Evolutionary conservation across 345 rosid species (phyloP).

Genomic region (Linum tenue): DNA sequence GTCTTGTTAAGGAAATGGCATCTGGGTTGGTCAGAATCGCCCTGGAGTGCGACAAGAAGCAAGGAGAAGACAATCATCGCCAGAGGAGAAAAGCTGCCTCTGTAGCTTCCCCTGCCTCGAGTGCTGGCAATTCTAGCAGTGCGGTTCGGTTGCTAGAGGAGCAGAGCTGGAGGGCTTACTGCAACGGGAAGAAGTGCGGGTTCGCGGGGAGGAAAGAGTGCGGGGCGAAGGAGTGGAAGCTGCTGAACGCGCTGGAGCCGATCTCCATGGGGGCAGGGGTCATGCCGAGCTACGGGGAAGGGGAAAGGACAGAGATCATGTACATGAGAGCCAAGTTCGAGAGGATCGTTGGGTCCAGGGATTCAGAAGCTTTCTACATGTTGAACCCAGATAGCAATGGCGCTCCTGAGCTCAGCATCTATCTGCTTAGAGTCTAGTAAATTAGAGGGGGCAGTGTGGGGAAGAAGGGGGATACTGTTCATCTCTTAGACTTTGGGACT

Average conservation of each 20-base stretch:
- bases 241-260: conserved; percentile 80
- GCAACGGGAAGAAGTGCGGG: conserved; percentile 89
- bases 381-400: conserved; percentile 99
- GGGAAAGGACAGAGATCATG: conserved; percentile 31
- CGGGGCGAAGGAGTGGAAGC: conserved; percentile 58
- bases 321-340: conserved; percentile 95
- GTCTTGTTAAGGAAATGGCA: conserved; percentile 86
- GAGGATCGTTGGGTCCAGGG: conserved; percentile 90
- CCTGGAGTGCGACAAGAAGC: conserved; percentile 69
- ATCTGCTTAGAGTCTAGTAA: conserved; percentile 64
- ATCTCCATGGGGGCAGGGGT: conserved; percentile 99
- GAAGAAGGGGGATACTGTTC: too few species aligned
- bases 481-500: too few species aligned
- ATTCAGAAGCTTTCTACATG: conserved; percentile 97
- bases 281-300: conserved; percentile 50
- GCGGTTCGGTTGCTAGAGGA: conserved; percentile 66
- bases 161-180: conserved; percentile 83
- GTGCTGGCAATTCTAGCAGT: not conserved
- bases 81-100: too few species aligned
- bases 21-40: conserved; percentile 93
- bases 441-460: not conserved
- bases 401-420: conserved; percentile 91
- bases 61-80: conserved; percentile 26
- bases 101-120: too few species aligned
- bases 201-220: conserved; percentile 74